Conservation (phyloP, 768 basidiomycete genomes). For the Termitomyces bulborhizus region DNA sequence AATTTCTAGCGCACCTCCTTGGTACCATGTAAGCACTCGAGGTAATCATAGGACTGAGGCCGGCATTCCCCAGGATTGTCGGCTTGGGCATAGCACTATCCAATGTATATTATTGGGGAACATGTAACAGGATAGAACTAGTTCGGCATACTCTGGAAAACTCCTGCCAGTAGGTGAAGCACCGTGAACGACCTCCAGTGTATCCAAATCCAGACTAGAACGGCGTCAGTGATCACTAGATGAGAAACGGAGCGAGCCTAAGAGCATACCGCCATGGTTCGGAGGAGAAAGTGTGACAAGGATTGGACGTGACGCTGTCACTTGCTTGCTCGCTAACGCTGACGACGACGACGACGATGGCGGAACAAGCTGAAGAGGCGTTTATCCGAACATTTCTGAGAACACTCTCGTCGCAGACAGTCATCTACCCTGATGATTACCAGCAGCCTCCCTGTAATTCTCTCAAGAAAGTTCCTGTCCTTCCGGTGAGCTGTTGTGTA, state of each 20-base stretch:
- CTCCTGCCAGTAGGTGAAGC: conserved; percentile 92
- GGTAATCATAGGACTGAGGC: conserved; percentile 73
- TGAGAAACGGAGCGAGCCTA: neutral
- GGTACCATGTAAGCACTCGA: conserved; percentile 85
- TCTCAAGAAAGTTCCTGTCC: conserved; percentile 62
- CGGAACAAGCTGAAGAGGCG: conserved; percentile 54
- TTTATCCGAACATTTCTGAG: conserved; percentile 65
- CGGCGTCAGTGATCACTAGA: neutral
- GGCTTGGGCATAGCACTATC: conserved; percentile 80
- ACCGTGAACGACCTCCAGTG: conserved; percentile 60
- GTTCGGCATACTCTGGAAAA: conserved; percentile 54
- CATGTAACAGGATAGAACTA: conserved; percentile 3
- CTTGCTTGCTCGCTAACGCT: neutral
- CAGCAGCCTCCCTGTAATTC: conserved; percentile 63
- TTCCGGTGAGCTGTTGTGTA: conserved; percentile 44
- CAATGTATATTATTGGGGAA: neutral
- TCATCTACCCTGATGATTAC: conserved; percentile 69
- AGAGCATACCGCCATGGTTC: conserved; percentile 31
- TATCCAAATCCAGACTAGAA: conserved; percentile 42
- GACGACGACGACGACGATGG: conserved; percentile 20
- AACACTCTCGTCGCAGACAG: conserved; percentile 59
- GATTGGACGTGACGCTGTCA: neutral
- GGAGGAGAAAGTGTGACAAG: neutral
- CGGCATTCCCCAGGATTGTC: conserved; percentile 71
- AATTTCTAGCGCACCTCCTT: conserved; percentile 64